phyloP scores from a whole-genome alignment of 805 yeast species.

The Barnettozyma siamensis region DNA sequence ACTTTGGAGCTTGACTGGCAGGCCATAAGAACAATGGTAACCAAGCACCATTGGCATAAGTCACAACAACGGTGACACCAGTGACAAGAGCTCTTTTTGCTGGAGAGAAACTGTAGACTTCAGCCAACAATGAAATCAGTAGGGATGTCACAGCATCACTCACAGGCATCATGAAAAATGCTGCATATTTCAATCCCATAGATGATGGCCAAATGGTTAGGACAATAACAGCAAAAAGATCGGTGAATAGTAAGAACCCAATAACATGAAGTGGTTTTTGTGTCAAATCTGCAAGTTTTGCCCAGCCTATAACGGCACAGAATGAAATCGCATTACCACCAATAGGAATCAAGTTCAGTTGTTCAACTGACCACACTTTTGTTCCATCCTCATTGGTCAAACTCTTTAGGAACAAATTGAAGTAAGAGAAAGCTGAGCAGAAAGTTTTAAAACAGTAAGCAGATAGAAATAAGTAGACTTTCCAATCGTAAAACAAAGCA shows the following conservation, averaged over 20 bases:
- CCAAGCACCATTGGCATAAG: conserved; percentile 42
- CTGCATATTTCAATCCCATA: conserved; percentile 9
- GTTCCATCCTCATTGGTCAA: conserved; percentile 14
- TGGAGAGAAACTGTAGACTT: conserved; percentile 27
- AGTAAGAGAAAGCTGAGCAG: conserved; percentile 8
- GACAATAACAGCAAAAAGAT: conserved; percentile 8
- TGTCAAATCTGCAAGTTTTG: conserved; percentile 12
- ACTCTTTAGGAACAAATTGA: conserved; percentile 16
- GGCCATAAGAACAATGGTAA: conserved; percentile 36
- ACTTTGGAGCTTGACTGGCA: conserved; percentile 39
- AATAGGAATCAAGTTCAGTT: conserved; percentile 18
- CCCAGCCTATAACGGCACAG: conserved; percentile 11
- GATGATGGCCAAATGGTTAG: conserved; percentile 11
- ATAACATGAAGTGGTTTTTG: conserved; percentile 7
- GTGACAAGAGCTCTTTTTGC: conserved; percentile 35
- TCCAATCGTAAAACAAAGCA: conserved; percentile 9
- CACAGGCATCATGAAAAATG: conserved; percentile 12
- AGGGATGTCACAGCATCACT: conserved; percentile 11
- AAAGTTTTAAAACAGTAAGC: conserved; percentile 11
- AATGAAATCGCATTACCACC: conserved; percentile 17
- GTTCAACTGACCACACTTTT: conserved; percentile 4
- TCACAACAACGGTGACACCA: conserved; percentile 37
- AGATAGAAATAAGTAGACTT: conserved; percentile 11
- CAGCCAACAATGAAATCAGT: conserved; percentile 12
- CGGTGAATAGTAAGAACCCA: conserved; percentile 4